Evolutionary conservation across 305 asterid genomes (phyloP), one percentile per base, ranked within the genome.

Genomic region (Fraxinus sp.): DNA sequence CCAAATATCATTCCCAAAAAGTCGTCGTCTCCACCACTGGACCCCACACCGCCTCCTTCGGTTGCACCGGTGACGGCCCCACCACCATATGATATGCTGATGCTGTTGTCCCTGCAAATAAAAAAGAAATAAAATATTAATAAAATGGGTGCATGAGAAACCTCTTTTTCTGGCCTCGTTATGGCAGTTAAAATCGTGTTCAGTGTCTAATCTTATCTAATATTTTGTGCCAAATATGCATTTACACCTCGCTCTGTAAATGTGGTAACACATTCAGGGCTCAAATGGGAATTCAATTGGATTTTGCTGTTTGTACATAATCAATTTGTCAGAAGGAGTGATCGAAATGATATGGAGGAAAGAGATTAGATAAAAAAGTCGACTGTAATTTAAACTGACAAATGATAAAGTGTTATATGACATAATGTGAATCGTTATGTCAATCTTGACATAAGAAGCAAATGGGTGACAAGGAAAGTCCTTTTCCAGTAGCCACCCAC

Each of bases 1-100:
- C 91, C 97, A 74, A 94, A 95, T 71, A 88, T 90, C 97, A 92
- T 94, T 39, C 95, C 97, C 76, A 86, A 91, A 80, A 83, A 74
- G 84, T 92, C 95, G 7, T 84, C 91, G 13, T 85, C 87, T 28
- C 89, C 74, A 2, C 91, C 86, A 70, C 78, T 74, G 35, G 86
- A 36, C 79, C 84, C 6, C 75, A 39, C 32, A 18, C 72, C 39
- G 57, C 80, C 81, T 35, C 78, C 78, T 11, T 39, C 78, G 64
- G 26, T 59, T 1, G 70, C 74, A 11, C 86, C 91, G 30, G 86
- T 78, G 79, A 87, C 71, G 81, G 91, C 49, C 78, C 97, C 96
- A 0, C 95, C 96, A 4, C 95, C 93, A 26, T 85, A 81, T 52
- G 93, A 85, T 20, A 91, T 75, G 89, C 93, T 88, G 28, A 87